phyloP scores from a whole-genome alignment of 2,329 filamentous ascomycete species.

The Diaporthe velutina region DNA sequence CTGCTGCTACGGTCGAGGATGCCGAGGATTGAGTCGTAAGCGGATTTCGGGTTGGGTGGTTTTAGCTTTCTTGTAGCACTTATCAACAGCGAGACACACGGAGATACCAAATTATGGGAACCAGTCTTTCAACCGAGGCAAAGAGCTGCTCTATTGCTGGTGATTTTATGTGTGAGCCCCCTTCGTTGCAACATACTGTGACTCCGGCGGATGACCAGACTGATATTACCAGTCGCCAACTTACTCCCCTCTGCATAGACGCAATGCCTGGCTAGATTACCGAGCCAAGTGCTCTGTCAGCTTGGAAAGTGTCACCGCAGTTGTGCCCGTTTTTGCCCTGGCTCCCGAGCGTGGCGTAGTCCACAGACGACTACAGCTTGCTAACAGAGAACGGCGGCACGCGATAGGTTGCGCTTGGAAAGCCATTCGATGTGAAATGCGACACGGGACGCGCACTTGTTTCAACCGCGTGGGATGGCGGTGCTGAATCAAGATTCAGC shows the following conservation, averaged over 20 bases:
- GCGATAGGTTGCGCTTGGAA: background rate
- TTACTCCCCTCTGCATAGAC: background rate
- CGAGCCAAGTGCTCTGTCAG: background rate
- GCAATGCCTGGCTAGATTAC: background rate
- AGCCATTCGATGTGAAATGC: background rate
- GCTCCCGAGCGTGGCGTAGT: too few species aligned
- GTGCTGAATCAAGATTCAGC: background rate
- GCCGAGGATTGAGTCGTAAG: slow-evolving; percentile 34
- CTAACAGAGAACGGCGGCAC: too few species aligned
- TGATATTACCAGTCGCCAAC: background rate
- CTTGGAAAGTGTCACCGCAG: background rate
- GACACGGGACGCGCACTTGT: background rate
- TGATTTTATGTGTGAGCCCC: background rate
- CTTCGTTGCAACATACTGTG: background rate
- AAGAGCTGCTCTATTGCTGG: background rate
- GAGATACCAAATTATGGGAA: slow-evolving; percentile 33
- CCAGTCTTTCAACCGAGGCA: background rate
- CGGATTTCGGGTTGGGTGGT: too few species aligned
- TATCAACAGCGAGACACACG: slow-evolving; percentile 14
- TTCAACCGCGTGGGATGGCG: background rate
- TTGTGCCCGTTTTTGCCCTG: background rate
- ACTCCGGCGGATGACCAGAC: background rate
- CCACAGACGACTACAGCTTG: too few species aligned
- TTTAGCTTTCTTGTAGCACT: slow-evolving; percentile 22
- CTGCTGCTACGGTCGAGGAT: slow-evolving; percentile 36